Evolutionary conservation across 495 filamentous ascomycete species (phyloP).

Genomic region (Diplogelasinospora grovesii): DNA sequence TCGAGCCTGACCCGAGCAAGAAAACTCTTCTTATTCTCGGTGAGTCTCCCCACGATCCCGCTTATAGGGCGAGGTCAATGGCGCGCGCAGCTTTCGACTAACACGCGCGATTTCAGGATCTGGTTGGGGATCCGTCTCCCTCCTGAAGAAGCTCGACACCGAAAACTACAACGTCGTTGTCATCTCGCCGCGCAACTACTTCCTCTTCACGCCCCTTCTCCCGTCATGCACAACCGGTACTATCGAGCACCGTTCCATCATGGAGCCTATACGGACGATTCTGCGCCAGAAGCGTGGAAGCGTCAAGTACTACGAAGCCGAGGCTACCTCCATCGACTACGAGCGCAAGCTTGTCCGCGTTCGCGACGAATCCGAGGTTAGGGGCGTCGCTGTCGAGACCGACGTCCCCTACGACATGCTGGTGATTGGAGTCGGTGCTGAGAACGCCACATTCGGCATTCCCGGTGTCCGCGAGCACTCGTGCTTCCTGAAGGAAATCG

Average conservation of each 20-base stretch:
- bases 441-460: constrained; percentile 98
- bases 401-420: constrained; percentile 98
- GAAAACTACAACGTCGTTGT: constrained; percentile 98
- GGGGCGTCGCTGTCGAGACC: constrained; percentile 73
- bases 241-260: constrained; percentile 98
- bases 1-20: constrained; percentile 75
- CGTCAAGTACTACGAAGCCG: constrained; percentile 96
- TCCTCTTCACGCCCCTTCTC: constrained; percentile 96
- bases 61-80: too few relatives aligned
- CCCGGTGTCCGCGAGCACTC: constrained; percentile 90
- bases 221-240: constrained; percentile 95
- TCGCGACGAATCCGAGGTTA: constrained; percentile 87
- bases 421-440: constrained; percentile 91
- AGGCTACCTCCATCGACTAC: constrained; percentile 93
- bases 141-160: constrained; percentile 97
- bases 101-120: constrained; percentile 53
- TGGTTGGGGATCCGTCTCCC: constrained; percentile 93
- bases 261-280: constrained; percentile 97
- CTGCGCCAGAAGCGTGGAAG: constrained; percentile 82
- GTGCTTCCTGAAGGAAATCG: constrained; percentile 98
- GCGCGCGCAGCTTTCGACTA: constrained; percentile 10
- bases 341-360: constrained; percentile 82
- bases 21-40: constrained; percentile 96
- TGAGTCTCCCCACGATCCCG: constrained; percentile 36
- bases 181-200: constrained; percentile 96